Evolutionary conservation across 805 yeast species (phyloP).

Genomic region (Myxozyma melibiosi): DNA sequence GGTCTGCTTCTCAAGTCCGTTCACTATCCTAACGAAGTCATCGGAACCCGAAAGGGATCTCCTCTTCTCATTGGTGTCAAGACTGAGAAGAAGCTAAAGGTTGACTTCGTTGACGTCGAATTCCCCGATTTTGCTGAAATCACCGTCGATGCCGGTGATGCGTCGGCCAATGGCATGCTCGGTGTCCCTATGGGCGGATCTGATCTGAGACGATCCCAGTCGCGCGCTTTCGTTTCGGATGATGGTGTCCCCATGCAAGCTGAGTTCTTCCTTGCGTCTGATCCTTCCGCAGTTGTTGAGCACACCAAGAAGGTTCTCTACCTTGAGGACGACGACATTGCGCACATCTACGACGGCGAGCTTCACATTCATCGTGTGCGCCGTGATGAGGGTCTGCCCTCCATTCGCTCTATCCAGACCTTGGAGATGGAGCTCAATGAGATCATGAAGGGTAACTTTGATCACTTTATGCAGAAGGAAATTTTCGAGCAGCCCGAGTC

Average conservation of each 20-base stretch:
- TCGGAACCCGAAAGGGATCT: conserved; percentile 97
- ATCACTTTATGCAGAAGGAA: conserved; percentile 98
- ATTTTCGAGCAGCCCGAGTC: conserved; percentile 99
- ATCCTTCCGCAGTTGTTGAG: conserved; percentile 93
- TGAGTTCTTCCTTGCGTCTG: conserved; percentile 94
- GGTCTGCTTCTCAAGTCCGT: conserved; percentile 90
- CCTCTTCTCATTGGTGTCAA: conserved; percentile 97
- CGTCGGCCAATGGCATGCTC: conserved; percentile 28
- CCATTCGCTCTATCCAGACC: conserved; percentile 94
- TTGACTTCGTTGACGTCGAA: conserved; percentile 97
- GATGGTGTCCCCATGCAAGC: conserved; percentile 91
- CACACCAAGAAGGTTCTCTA: conserved; percentile 96
- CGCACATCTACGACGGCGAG: conserved; percentile 97
- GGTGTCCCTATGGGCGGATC: conserved; percentile 54
- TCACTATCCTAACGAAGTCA: conserved; percentile 93
- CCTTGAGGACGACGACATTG: conserved; percentile 97
- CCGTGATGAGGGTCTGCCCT: conserved; percentile 71
- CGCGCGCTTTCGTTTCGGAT: conserved; percentile 94
- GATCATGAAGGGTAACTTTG: conserved; percentile 96
- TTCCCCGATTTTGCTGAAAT: conserved; percentile 60
- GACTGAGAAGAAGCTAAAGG: conserved; percentile 91
- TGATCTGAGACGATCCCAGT: conserved; percentile 82
- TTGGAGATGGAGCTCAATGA: conserved; percentile 95
- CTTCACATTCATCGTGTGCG: conserved; percentile 96
- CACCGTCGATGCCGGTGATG: conserved; percentile 27